Conservation (phyloP, 257 asterid genomes). For the Henckelia pumila region DNA sequence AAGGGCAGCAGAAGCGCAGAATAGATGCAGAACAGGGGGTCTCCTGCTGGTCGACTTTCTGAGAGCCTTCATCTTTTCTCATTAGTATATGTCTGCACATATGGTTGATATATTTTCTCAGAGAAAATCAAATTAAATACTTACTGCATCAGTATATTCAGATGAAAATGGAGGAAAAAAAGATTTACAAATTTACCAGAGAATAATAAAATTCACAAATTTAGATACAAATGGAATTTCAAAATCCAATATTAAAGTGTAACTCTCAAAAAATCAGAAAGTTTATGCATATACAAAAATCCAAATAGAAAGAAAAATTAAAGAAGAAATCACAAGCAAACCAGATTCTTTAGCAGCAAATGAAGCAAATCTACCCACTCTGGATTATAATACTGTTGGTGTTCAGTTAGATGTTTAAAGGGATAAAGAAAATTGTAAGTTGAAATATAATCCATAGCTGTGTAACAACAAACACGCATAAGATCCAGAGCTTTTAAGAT, state of each 20-base stretch:
- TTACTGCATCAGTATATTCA: not conserved
- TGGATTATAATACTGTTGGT: too few species aligned
- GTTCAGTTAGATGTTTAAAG: not conserved
- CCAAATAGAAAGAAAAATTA: not conserved
- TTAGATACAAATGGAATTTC: not conserved
- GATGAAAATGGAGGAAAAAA: not conserved
- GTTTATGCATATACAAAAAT: not conserved
- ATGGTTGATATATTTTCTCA: not conserved
- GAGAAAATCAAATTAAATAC: not conserved
- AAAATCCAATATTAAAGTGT: not conserved
- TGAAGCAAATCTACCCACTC: not conserved
- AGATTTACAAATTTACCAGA: not conserved
- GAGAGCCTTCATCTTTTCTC: conserved; percentile 35
- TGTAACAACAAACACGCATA: not conserved
- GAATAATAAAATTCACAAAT: not conserved
- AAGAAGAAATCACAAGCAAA: too few species aligned
- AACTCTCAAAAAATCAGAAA: not conserved
- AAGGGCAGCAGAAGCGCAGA: conserved; percentile 61
- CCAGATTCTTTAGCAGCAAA: not conserved
- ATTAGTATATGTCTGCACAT: not conserved
- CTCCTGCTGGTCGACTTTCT: conserved; percentile 37
- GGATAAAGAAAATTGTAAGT: not conserved
- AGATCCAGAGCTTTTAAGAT: too few species aligned
- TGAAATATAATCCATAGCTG: not conserved
- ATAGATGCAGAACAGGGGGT: conserved; percentile 53